phyloP scores from a whole-genome alignment of 306 rosid species.

The Cucumis cinereus region DNA sequence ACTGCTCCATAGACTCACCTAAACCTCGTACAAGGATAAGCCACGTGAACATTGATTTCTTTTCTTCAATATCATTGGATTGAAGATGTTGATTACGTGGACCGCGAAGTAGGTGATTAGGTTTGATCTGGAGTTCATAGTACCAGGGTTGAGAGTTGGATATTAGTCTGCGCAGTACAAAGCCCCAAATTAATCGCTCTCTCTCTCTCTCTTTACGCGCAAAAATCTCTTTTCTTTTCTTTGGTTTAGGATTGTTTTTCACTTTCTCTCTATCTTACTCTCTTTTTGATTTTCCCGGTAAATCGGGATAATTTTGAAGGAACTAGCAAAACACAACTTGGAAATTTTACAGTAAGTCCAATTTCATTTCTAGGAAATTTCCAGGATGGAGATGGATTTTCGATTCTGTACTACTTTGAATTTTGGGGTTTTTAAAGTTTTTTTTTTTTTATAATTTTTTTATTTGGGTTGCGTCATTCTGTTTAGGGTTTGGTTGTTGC shows the following conservation, averaged over 20 bases:
- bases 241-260: neutral
- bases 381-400: neutral
- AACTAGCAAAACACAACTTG: neutral
- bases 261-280: neutral
- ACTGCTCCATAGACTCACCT: neutral
- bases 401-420: neutral
- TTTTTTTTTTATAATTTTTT: neutral
- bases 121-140: neutral
- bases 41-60: neutral
- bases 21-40: neutral
- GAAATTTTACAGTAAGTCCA: neutral
- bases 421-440: neutral
- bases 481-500: neutral
- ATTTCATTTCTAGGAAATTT: neutral
- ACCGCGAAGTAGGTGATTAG: neutral
- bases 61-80: neutral
- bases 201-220: neutral
- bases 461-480: neutral
- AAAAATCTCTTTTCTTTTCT: neutral
- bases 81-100: neutral
- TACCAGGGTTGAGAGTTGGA: neutral
- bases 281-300: neutral
- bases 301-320: neutral
- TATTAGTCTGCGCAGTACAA: slow-evolving; percentile 1
- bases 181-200: neutral